These are phyloP conservation scores for Blastobotrys chiropterorum DNA, from an alignment of 805 yeast genomes.

Conservation along the genomic window DNA sequence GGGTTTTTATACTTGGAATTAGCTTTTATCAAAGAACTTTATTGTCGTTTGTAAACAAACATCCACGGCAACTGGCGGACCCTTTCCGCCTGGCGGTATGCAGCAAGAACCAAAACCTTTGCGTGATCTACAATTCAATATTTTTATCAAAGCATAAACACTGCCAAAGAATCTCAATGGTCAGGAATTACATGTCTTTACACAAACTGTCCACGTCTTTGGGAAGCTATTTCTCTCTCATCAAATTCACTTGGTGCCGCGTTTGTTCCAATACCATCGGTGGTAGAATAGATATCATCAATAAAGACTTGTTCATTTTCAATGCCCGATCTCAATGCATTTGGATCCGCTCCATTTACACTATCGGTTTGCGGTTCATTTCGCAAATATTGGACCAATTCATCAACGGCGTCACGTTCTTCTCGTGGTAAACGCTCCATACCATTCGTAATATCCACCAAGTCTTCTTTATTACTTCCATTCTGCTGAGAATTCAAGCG, in stretches of 20 bases:
- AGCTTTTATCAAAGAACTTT: neutral
- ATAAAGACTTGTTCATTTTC: neutral
- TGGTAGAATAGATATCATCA: neutral
- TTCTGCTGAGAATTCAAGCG: neutral
- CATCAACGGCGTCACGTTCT: neutral
- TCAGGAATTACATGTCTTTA: neutral
- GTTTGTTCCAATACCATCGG: neutral
- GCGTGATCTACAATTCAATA: no score
- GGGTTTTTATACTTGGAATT: neutral
- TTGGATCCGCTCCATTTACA: no score
- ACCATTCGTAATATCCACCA: neutral
- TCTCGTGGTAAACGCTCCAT: neutral
- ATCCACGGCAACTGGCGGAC: no score
- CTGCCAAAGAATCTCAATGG: neutral
- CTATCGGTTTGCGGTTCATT: neutral
- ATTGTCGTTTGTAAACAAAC: neutral
- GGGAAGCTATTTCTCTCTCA: neutral
- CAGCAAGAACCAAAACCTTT: no score
- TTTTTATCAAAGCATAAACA: no score
- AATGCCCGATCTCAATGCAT: neutral
- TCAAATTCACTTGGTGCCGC: neutral
- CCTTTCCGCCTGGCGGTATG: no score
- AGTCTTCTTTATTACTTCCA: neutral
- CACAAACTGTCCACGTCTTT: neutral
- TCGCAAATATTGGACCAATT: neutral